A percentile compares a stretch with the other conserved stretches of the same genome.
These are phyloP conservation scores for Naganishia liquefaciens DNA, from an alignment of 1,284 basidiomycete genomes.

Conservation along the genomic window DNA sequence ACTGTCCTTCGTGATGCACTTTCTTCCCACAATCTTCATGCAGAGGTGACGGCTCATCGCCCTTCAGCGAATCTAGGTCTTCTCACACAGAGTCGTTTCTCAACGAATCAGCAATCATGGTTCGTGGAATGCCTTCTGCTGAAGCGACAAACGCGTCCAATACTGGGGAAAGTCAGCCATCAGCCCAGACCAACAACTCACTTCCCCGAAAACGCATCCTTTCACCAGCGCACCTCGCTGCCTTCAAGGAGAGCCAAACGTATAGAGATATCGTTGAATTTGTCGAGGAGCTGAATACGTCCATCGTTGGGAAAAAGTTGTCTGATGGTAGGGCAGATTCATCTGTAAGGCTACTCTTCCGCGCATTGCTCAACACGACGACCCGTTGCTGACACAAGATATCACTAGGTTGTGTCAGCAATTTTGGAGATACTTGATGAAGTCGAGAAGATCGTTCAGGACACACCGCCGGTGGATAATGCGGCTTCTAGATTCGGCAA, in stretches of 20 bases:
- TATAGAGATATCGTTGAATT: slow-evolving; percentile 71
- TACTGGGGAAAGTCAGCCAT: not conserved
- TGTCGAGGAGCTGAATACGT: slow-evolving; percentile 73
- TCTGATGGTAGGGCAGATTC: slow-evolving; percentile 64
- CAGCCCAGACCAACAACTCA: not conserved
- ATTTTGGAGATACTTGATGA: slow-evolving; percentile 66
- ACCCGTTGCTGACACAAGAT: not conserved
- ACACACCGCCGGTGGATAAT: slow-evolving; percentile 85
- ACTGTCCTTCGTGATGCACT: not conserved
- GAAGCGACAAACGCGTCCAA: not conserved
- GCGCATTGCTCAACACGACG: slow-evolving; percentile 4
- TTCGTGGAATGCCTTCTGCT: slow-evolving; percentile 6
- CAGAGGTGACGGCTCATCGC: not conserved
- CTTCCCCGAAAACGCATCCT: slow-evolving; percentile 69
- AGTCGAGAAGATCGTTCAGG: slow-evolving; percentile 67
- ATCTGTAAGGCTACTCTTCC: slow-evolving; percentile 57
- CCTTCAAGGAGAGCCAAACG: slow-evolving; percentile 76
- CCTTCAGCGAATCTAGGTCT: not conserved
- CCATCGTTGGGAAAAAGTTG: slow-evolving; percentile 75
- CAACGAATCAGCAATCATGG: slow-evolving; percentile 1
- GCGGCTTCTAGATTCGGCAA: slow-evolving; percentile 93
- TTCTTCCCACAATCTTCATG: not conserved
- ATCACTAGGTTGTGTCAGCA: slow-evolving; percentile 62
- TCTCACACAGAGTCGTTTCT: not conserved
- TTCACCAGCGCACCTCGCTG: slow-evolving; percentile 71